Conservation (phyloP, 202 grass and related monocot species). For the Setaria italica region DNA sequence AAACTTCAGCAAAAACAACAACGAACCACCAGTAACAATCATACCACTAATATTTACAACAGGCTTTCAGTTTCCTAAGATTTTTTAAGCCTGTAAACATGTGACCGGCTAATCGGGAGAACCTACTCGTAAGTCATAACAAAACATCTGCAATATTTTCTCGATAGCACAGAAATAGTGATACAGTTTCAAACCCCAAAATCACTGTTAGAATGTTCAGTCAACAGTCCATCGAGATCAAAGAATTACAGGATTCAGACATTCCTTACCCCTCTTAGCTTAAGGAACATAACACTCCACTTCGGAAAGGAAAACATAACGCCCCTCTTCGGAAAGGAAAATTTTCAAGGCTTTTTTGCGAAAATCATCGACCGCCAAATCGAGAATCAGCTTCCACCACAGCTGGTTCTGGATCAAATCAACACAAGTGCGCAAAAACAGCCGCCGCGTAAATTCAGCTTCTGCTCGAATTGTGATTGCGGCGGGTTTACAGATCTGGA, state of each 20-base stretch:
- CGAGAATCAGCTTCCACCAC: not conserved
- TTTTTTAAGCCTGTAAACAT: not conserved
- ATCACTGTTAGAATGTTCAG: not conserved
- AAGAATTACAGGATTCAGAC: not conserved
- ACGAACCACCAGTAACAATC: not conserved
- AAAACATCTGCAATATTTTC: not conserved
- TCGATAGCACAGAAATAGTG: not conserved
- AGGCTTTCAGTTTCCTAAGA: not conserved
- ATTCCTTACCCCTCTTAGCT: not conserved
- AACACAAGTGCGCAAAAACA: not conserved
- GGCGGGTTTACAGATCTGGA: slow-evolving; percentile 34
- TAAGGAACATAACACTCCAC: not conserved
- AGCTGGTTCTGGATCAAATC: not conserved
- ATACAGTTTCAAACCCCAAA: not conserved
- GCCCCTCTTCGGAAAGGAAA: not conserved
- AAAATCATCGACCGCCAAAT: not conserved
- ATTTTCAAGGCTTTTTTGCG: slow-evolving; percentile 2
- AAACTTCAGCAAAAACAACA: not conserved
- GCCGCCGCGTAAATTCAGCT: not conserved
- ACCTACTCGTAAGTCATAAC: not conserved
- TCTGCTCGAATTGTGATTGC: not conserved
- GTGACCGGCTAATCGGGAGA: not conserved
- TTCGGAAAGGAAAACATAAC: not conserved
- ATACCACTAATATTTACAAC: not conserved
- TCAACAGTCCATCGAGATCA: not conserved